Conservation (phyloP, 805 yeast genomes). For the Candida corydali region DNA sequence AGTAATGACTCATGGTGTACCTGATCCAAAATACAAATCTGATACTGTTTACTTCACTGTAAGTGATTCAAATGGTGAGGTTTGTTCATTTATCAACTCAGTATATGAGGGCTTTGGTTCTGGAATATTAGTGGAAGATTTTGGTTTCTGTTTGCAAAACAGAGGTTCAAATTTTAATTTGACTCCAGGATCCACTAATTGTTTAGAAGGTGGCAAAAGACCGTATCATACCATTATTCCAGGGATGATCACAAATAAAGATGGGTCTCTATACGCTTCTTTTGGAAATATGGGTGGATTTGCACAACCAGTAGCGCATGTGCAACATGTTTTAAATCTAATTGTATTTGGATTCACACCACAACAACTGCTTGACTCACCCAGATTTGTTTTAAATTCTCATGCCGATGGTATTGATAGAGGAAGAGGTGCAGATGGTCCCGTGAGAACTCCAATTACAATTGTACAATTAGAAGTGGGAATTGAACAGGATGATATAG, state of each 20-base stretch:
- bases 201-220: slow-evolving; percentile 64
- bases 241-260: slow-evolving; percentile 60
- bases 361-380: slow-evolving; percentile 72
- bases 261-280: slow-evolving; percentile 53
- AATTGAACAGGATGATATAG: slow-evolving; percentile 42
- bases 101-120: slow-evolving; percentile 68
- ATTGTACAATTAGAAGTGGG: slow-evolving; percentile 65
- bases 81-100: slow-evolving; percentile 77
- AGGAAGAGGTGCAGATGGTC: slow-evolving; percentile 63
- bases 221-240: slow-evolving; percentile 85
- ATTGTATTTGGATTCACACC: slow-evolving; percentile 59
- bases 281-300: slow-evolving; percentile 86
- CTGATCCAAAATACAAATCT: slow-evolving; percentile 54
- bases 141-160: slow-evolving; percentile 70
- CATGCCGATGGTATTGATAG: slow-evolving; percentile 43
- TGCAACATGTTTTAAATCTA: slow-evolving; percentile 70
- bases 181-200: slow-evolving; percentile 52
- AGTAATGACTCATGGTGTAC: slow-evolving; percentile 47
- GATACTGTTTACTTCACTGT: slow-evolving; percentile 72
- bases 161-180: slow-evolving; percentile 75
- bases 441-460: slow-evolving; percentile 56
- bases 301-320: slow-evolving; percentile 83
- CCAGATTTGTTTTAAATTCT: slow-evolving; percentile 63
- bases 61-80: slow-evolving; percentile 67
- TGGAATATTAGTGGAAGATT: slow-evolving; percentile 58